phyloP scores from a whole-genome alignment of 2,329 filamentous ascomycete genomes.

The Cercospora sp. region DNA sequence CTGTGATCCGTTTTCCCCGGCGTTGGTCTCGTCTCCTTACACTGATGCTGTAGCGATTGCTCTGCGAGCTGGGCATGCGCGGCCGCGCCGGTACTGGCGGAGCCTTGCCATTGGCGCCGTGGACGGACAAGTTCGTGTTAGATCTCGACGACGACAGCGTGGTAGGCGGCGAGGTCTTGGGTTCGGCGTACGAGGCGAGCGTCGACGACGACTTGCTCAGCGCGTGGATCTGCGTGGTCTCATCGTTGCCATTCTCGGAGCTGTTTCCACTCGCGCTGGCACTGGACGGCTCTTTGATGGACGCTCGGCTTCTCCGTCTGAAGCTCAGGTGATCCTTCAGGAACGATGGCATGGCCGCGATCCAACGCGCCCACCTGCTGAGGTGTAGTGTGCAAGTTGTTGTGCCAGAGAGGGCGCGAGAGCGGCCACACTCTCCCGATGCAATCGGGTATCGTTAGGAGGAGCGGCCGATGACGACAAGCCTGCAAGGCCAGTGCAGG shows the following conservation, averaged over 20 bases:
- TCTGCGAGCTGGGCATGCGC: conserved; percentile 34
- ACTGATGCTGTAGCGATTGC: conserved; percentile 62
- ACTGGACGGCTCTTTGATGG: conserved; percentile 18
- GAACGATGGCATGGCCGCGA: conserved; percentile 29
- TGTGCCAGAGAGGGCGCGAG: background rate
- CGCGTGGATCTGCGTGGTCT: conserved; percentile 12
- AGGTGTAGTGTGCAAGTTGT: background rate
- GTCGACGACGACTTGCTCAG: conserved; percentile 63
- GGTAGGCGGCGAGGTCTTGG: conserved; percentile 72
- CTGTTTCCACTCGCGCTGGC: conserved; percentile 43
- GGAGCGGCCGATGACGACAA: conserved; percentile 3
- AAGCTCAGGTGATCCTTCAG: conserved; percentile 28
- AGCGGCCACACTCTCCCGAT: background rate
- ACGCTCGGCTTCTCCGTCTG: conserved; percentile 25
- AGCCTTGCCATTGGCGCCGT: conserved; percentile 52
- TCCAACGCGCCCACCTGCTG: background rate
- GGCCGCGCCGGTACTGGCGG: conserved; percentile 39
- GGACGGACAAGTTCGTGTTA: conserved; percentile 57
- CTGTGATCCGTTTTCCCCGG: background rate
- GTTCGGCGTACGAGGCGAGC: conserved; percentile 60
- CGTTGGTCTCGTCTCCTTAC: conserved; percentile 24
- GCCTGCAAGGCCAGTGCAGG: background rate
- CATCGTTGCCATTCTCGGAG: conserved; percentile 38
- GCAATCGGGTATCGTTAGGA: background rate
- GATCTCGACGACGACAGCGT: conserved; percentile 63